Evolutionary conservation across 768 basidiomycete genomes (phyloP), one percentile per base, ranked within the genome.

Genomic region (Cantharellus cinnabarinus): DNA sequence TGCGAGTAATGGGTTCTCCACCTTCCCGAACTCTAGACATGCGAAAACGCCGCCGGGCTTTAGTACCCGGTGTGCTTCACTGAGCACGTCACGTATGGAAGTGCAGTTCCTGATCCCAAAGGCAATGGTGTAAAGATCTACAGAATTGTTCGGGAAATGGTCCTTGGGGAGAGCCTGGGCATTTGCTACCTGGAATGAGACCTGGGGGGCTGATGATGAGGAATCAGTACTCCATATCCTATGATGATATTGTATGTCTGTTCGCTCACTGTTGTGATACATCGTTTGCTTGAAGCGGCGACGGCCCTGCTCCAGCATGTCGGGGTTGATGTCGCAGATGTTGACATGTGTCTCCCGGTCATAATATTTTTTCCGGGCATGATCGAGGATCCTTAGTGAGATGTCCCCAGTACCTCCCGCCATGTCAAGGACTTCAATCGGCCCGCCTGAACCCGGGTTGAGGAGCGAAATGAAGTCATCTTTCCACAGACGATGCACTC

Each of bases 31-130:
- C 70, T 99, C 95, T 56, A 99, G 78, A 67, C 93, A 95, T 5
- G 89, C 86, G 69, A 99, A 93, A 5, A 79, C 85, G 56, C 90
- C 95, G 60, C 95, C 95, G 0, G 95, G 95, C 69, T 93, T 97
- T 41, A 99, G 78, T 10, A 98, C 91, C 34, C 95, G 79, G 70
- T 94, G 73, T 2, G 95, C 95, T 68, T 97, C 90, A 60, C 76
- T 76, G 51, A 99, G 73, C 14, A 90, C 95, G 34, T 79, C 82
- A 1, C 86, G 84, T 60, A 97, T 79, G 54, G 87, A 88, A 15
- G 95, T 99, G 73, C 89, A 93, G 68, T 99, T 99, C 42, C 95
- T 79, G 64, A 98, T 98, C 35, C 95, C 94, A 65, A 99, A 99
- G 0, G 95, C 90, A 68, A 99, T 97, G 37, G 95, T 99, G 73